Evolutionary conservation across 2,329 filamentous ascomycete species (phyloP).

Genomic region (Rhexocercosporidium sp.): DNA sequence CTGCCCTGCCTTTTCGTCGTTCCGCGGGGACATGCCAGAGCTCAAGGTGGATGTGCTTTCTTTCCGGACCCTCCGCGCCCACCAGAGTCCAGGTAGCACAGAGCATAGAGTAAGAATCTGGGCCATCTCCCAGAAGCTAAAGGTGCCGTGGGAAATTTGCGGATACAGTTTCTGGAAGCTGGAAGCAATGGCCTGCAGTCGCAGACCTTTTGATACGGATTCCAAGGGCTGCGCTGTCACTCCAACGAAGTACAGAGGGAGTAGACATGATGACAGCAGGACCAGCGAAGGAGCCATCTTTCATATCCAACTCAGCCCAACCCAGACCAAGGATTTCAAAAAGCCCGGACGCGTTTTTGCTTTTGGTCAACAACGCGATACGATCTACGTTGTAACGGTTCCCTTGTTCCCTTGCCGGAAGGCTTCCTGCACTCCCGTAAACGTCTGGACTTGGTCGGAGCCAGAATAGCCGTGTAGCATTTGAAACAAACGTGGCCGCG

Average conservation of each 20-base stretch:
- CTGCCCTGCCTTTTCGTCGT: slow-evolving; percentile 13
- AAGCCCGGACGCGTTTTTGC: not conserved
- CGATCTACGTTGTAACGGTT: not conserved
- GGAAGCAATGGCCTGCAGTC: slow-evolving; percentile 27
- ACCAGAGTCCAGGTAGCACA: slow-evolving; percentile 37
- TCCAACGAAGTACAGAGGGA: slow-evolving; percentile 18
- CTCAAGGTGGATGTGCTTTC: slow-evolving; percentile 27
- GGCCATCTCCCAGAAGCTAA: slow-evolving; percentile 34
- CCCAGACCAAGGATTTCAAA: too few species aligned
- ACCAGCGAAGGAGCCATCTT: slow-evolving; percentile 1
- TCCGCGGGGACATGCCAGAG: slow-evolving; percentile 22
- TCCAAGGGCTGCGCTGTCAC: slow-evolving; percentile 2
- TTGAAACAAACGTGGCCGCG: slow-evolving; percentile 22
- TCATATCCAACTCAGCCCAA: not conserved
- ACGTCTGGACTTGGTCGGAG: slow-evolving; percentile 5
- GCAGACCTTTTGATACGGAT: slow-evolving; percentile 18
- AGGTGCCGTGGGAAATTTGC: slow-evolving; percentile 22
- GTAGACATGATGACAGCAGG: slow-evolving; percentile 21
- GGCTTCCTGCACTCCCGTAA: not conserved
- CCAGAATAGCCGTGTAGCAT: not conserved
- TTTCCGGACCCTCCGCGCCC: slow-evolving; percentile 26
- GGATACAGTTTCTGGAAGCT: slow-evolving; percentile 28
- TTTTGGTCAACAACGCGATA: slow-evolving; percentile 4
- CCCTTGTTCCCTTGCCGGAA: not conserved
- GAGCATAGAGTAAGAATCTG: slow-evolving; percentile 32